Percentiles rank a stretch among this genome's conserved stretches.
Conservation (phyloP, 2,329 filamentous ascomycete genomes). For the Neofusicoccum ribis region DNA sequence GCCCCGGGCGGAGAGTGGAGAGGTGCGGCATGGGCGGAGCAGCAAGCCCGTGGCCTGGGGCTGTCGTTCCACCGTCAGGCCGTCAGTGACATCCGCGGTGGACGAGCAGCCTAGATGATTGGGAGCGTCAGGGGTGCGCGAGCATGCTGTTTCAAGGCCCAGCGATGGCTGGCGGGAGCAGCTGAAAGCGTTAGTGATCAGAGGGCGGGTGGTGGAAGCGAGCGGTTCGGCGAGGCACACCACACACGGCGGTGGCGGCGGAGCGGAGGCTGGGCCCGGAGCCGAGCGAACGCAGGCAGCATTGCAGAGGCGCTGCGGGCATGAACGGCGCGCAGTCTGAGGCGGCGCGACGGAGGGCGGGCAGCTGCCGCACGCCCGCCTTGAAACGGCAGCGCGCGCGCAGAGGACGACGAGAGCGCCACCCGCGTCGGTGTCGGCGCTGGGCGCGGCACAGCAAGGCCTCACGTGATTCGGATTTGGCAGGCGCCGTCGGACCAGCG, state of each 20-base stretch:
- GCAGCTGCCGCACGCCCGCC: background rate
- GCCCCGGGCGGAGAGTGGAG: conserved; percentile 3
- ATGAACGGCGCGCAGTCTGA: background rate
- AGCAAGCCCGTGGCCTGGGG: background rate
- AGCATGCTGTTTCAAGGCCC: conserved; percentile 9
- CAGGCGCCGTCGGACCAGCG: background rate
- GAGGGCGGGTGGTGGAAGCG: conserved; percentile 1
- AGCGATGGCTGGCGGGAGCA: background rate
- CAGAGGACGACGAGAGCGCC: background rate
- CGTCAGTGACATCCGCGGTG: background rate
- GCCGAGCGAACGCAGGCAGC: background rate
- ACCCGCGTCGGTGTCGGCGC: background rate
- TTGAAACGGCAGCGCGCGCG: background rate
- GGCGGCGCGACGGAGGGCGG: background rate
- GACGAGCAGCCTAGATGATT: background rate
- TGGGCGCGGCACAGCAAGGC: background rate
- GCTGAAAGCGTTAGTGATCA: conserved; percentile 8
- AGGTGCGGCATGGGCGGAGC: background rate
- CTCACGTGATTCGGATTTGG: background rate
- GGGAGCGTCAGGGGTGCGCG: conserved; percentile 8
- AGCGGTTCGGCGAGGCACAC: background rate
- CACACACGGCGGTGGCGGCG: background rate
- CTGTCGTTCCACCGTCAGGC: background rate
- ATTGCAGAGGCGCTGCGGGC: background rate
- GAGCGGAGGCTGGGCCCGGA: conserved; percentile 3